phyloP scores from a whole-genome alignment of 768 basidiomycete genomes.

The Tulasnella calospora region DNA sequence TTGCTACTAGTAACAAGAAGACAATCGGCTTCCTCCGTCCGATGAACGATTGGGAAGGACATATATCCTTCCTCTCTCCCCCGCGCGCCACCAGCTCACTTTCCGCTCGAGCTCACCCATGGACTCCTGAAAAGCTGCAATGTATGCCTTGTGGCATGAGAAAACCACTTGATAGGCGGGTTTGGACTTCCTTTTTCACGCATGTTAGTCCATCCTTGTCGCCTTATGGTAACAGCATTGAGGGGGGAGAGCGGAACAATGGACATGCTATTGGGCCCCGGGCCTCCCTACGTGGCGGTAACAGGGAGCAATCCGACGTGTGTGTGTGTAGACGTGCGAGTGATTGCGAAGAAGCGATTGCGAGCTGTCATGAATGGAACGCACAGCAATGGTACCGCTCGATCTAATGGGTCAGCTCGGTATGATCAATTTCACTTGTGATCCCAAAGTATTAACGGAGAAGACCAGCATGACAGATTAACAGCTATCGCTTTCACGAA shows the following conservation, averaged over 20 bases:
- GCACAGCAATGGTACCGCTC: not conserved
- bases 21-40: not conserved
- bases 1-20: not conserved
- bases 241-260: not conserved
- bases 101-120: not conserved
- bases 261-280: not conserved
- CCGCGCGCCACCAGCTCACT: not conserved
- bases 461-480: not conserved
- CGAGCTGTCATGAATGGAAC: not conserved
- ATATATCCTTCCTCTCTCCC: no score
- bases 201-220: not conserved
- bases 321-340: not conserved
- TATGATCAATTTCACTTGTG: not conserved
- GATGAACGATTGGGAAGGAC: not conserved
- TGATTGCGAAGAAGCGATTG: no score
- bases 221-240: not conserved
- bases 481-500: not conserved
- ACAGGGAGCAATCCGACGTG: not conserved
- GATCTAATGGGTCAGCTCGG: not conserved
- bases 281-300: slow-evolving; percentile 1
- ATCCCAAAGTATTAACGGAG: not conserved
- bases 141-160: slow-evolving; percentile 2
- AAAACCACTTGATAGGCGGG: not conserved
- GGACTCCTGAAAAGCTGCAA: not conserved
- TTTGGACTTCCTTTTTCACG: not conserved